phyloP scores from a whole-genome alignment of 2,329 filamentous ascomycete genomes.

The Trichoderma pleuroti region DNA sequence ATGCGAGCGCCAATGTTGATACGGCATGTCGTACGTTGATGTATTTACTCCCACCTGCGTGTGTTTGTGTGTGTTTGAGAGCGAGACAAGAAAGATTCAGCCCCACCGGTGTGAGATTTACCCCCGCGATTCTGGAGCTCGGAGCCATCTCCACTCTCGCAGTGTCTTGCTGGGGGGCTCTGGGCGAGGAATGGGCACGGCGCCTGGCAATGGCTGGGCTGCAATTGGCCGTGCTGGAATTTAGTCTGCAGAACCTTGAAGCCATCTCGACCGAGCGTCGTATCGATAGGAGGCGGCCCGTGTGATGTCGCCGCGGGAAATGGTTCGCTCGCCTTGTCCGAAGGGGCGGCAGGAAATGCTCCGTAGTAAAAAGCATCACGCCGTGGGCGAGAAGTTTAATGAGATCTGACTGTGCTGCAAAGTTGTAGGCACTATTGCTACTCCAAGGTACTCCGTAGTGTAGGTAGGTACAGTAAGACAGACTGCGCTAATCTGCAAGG shows the following conservation, averaged over 20 bases:
- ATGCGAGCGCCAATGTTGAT: neutral
- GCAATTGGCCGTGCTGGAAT: neutral
- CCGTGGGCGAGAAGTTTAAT: neutral
- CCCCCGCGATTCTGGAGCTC: conserved; percentile 9
- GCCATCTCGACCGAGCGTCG: neutral
- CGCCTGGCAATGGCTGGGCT: neutral
- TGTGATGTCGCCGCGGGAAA: conserved; percentile 1
- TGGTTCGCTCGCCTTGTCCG: neutral
- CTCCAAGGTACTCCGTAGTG: too few species aligned
- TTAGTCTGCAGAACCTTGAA: neutral
- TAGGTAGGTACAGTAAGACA: too few species aligned
- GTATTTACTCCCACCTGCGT: neutral
- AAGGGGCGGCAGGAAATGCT: neutral
- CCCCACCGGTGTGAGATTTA: conserved; percentile 11
- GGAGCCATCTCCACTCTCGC: neutral
- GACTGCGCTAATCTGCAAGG: conserved; percentile 4
- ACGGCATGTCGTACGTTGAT: neutral
- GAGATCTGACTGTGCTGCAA: conserved; percentile 10
- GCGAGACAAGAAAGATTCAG: neutral
- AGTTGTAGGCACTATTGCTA: too few species aligned
- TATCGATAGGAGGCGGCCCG: neutral
- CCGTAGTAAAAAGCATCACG: neutral
- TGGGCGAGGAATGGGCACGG: conserved; percentile 1
- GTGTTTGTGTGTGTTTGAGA: neutral
- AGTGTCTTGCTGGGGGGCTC: neutral